These are phyloP conservation scores for Malbranchea cinnamomea DNA, from an alignment of 2,329 filamentous ascomycete genomes.

Conservation along the genomic window DNA sequence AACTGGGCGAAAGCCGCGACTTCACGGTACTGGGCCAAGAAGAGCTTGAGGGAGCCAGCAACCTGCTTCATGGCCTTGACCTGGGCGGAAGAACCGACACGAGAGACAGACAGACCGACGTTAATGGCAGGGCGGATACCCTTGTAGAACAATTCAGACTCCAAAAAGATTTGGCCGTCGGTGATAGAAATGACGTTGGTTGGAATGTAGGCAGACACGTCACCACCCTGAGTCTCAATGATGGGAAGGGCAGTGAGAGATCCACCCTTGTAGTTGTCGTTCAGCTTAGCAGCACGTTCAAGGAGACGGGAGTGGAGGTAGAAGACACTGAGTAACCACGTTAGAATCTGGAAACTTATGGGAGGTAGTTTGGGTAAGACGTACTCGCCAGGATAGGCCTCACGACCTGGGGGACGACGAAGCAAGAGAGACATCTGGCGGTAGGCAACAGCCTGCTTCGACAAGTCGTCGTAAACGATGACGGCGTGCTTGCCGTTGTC, in stretches of 20 bases:
- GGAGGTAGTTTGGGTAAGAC: slow-evolving; percentile 12
- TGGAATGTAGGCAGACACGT: slow-evolving; percentile 98
- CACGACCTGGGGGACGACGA: slow-evolving; percentile 94
- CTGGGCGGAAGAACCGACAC: slow-evolving; percentile 98
- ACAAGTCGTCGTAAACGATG: slow-evolving; percentile 86
- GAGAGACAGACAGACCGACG: slow-evolving; percentile 99
- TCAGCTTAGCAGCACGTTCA: slow-evolving; percentile 99
- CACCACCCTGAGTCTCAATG: slow-evolving; percentile 99
- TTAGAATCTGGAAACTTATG: slow-evolving; percentile 11
- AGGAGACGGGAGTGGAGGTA: slow-evolving; percentile 98
- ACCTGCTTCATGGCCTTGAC: slow-evolving; percentile 99
- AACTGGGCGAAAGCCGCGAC: slow-evolving; percentile 99
- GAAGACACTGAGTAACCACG: slow-evolving; percentile 53
- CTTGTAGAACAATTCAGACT: slow-evolving; percentile 99
- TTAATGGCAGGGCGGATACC: slow-evolving; percentile 99
- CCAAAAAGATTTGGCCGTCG: slow-evolving; percentile 99
- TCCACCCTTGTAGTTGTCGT: slow-evolving; percentile 83
- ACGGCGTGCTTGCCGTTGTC: slow-evolving; percentile 80
- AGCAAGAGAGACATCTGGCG: slow-evolving; percentile 98
- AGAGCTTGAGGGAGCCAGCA: slow-evolving; percentile 97
- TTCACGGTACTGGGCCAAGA: slow-evolving; percentile 99
- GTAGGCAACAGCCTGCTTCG: slow-evolving; percentile 95
- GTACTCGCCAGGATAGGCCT: slow-evolving; percentile 92
- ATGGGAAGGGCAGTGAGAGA: slow-evolving; percentile 93
- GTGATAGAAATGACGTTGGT: slow-evolving; percentile 99